Percentiles rank a stretch among this genome's conserved stretches.
Evolutionary conservation across 2,329 filamentous ascomycete species (phyloP).

Genomic region (Tolypocladium nubicola): DNA sequence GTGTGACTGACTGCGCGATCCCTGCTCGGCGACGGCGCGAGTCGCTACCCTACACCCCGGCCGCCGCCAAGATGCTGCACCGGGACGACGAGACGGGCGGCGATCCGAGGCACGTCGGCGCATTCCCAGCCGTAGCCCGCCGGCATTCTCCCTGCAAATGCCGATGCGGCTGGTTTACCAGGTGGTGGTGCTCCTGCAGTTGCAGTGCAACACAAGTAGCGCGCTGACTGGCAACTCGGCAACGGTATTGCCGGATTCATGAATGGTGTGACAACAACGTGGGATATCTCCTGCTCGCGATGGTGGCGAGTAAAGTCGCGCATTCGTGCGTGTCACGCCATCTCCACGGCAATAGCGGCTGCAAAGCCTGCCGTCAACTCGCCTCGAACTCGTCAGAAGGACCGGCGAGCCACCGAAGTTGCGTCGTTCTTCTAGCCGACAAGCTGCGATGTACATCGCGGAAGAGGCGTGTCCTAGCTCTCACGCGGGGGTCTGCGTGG

Average conservation of each 20-base stretch:
- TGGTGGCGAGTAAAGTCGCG: too few species aligned
- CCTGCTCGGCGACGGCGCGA: background rate
- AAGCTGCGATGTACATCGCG: too few species aligned
- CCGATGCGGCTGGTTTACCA: background rate
- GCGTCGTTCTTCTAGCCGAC: too few species aligned
- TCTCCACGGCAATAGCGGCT: too few species aligned
- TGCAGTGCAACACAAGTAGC: background rate
- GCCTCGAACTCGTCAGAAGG: too few species aligned
- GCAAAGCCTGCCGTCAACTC: too few species aligned
- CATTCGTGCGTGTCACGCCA: too few species aligned
- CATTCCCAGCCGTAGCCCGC: background rate
- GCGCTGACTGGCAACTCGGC: background rate
- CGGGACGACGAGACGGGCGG: background rate
- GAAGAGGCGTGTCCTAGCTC: too few species aligned
- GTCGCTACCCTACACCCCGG: background rate
- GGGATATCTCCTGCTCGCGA: too few species aligned
- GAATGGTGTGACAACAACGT: background rate
- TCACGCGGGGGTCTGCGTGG: too few species aligned
- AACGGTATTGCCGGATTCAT: background rate
- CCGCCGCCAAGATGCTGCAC: background rate
- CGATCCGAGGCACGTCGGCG: background rate
- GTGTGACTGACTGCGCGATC: background rate
- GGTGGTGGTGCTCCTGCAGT: too few species aligned
- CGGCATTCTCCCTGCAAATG: background rate
- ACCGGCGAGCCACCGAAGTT: too few species aligned